Evolutionary conservation across 225 moss, liverwort and hornwort species (phyloP).

Genomic region (Lunularia cruciata): DNA sequence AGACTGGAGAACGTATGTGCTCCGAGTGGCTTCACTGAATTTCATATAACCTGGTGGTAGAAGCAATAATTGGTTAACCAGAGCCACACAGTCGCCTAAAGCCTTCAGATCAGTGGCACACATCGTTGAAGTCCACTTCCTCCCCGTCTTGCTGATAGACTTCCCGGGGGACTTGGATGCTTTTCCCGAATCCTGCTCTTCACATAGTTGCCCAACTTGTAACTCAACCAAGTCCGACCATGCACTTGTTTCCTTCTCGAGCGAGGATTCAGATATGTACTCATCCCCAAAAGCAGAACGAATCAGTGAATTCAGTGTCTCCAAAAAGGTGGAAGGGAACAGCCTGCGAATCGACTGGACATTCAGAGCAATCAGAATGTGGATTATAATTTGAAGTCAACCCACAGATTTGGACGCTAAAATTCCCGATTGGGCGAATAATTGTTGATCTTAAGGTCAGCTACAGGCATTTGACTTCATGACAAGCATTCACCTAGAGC

Average conservation of each 20-base stretch:
- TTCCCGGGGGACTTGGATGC: neutral
- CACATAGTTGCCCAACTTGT: conserved; percentile 22
- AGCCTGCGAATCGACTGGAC: conserved; percentile 65
- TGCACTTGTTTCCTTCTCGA: conserved; percentile 21
- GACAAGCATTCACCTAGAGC: too few relatives aligned
- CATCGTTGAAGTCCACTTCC: conserved; percentile 25
- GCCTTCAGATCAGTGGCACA: conserved; percentile 42
- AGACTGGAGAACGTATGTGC: conserved; percentile 28
- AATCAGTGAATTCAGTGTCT: conserved; percentile 54
- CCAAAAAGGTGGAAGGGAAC: conserved; percentile 63
- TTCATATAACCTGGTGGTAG: conserved; percentile 55
- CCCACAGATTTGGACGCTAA: too few relatives aligned
- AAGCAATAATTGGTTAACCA: conserved; percentile 53
- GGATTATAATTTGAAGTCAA: too few relatives aligned
- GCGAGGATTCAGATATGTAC: conserved; percentile 1
- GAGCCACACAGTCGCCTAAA: conserved; percentile 49
- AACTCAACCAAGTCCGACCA: conserved; percentile 35
- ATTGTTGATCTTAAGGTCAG: too few relatives aligned
- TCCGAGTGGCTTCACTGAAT: conserved; percentile 25
- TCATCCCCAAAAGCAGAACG: conserved; percentile 26
- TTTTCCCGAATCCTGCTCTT: conserved; percentile 5
- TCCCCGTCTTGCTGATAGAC: conserved; percentile 15
- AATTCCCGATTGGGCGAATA: too few relatives aligned
- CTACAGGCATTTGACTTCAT: too few relatives aligned
- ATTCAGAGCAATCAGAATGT: conserved; percentile 3